Base-by-base conservation (phyloP, 306 rosid genomes). In the Cucurbita ficifolia region DNA sequence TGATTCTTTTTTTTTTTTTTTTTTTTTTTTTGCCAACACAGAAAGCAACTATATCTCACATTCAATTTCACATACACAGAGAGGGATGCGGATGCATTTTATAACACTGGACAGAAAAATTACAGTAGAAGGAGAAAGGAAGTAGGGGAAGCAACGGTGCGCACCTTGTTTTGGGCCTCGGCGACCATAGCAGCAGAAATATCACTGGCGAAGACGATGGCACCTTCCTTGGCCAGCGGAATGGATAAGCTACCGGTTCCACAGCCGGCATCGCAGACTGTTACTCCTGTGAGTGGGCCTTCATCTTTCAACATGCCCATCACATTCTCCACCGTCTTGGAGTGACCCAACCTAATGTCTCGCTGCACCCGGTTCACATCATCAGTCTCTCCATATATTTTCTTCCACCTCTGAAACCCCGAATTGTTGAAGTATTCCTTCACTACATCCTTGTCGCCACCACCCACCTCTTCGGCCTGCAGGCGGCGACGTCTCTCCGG, bases 381-480 rank as follows among this genome's bases (percentile, higher is more conserved):
- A 14, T 91, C 97, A 0, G 97, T 89, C 21, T 90, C 96, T 9
- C 99, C 95, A 56, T 94, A 94, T 16, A 94, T 94, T 81, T 94
- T 94, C 87, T 82, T 89, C 97, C 99, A 94, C 60, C 99, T 80
- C 83, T 91, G 91, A 81, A 94, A 94, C 8, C 97, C 99, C 0
- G 89, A 59, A 77, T 89, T 94, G 79, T 94, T 94, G 83, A 94
- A 94, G 82, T 94, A 94, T 51, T 94, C 98, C 83, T 33, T 86
- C 69, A 94, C 98, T 21, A 94, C 98, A 59, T 94, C 96, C 81
- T 89, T 94, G 84, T 94, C 97, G 43, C 60, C 89, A 1, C 98
- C 98, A n/a, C 98, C 98, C 1, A 94, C 96, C 75, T 82, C 98
- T 77, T 83, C 94, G 19, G 98, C 97, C 85, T 94, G 98, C 19